Conservation (phyloP, 495 filamentous ascomycete genomes). For the Aspergillus carlsbadensis region DNA sequence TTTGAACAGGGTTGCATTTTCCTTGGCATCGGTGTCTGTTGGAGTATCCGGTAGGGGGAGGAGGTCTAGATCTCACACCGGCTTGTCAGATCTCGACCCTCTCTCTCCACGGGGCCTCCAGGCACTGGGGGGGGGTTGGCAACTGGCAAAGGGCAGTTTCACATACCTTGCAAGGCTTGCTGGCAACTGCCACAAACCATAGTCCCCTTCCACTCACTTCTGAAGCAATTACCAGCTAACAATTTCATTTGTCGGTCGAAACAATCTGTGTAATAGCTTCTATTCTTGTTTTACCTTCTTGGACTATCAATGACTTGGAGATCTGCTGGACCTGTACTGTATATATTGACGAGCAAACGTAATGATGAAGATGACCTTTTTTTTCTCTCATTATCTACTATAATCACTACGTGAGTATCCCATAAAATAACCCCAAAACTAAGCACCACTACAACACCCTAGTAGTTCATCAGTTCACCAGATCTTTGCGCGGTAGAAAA, state of each 20-base stretch:
- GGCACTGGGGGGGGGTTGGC: no score
- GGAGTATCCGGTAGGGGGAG: no score
- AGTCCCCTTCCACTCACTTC: neutral
- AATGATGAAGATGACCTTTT: neutral
- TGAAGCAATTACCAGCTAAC: neutral
- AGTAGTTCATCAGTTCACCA: no score
- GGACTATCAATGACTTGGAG: neutral
- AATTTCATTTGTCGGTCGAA: neutral
- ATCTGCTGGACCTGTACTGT: slow-evolving; percentile 29
- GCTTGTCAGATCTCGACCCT: no score
- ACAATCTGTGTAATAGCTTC: slow-evolving; percentile 5
- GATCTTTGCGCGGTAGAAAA: no score
- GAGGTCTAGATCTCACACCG: no score
- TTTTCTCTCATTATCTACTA: neutral
- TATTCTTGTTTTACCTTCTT: slow-evolving; percentile 4
- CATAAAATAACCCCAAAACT: neutral
- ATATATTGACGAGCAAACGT: slow-evolving; percentile 4
- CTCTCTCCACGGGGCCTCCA: no score
- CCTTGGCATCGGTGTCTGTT: neutral
- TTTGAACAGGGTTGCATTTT: neutral
- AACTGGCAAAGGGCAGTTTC: no score
- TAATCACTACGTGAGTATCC: no score
- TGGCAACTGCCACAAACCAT: no score
- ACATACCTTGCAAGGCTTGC: no score
- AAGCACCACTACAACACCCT: neutral